These are phyloP conservation scores for Naganishia onofrii DNA, from an alignment of 768 basidiomycete species.

Conservation along the genomic window DNA sequence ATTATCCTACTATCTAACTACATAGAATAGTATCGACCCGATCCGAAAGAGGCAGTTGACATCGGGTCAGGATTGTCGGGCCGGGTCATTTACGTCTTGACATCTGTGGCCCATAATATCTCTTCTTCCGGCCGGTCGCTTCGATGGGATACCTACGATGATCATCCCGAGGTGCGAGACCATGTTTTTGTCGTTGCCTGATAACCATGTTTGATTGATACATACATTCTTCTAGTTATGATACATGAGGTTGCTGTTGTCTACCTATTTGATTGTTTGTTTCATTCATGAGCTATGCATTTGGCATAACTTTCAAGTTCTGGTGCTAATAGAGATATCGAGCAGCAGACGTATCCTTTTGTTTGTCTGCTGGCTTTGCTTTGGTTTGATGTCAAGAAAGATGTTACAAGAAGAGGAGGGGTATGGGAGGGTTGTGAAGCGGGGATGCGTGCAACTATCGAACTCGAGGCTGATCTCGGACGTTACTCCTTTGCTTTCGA, in stretches of 20 bases:
- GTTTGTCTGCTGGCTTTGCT: background rate
- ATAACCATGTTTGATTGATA: background rate
- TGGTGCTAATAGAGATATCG: background rate
- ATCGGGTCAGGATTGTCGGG: background rate
- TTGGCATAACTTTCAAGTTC: background rate
- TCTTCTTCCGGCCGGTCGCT: too few relatives aligned
- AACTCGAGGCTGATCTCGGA: background rate
- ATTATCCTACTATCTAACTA: too few relatives aligned
- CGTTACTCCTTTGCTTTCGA: slow-evolving; percentile 20
- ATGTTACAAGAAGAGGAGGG: background rate
- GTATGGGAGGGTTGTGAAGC: background rate
- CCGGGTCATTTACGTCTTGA: background rate
- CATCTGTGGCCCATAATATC: too few relatives aligned
- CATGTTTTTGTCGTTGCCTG: background rate
- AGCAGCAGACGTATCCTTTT: background rate
- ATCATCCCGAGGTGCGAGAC: too few relatives aligned
- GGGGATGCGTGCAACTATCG: background rate
- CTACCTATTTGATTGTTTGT: background rate
- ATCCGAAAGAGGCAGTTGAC: background rate
- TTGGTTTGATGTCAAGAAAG: background rate
- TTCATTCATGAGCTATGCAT: slow-evolving; percentile 1
- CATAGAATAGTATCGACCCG: too few relatives aligned
- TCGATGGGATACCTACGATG: too few relatives aligned
- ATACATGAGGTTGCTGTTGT: slow-evolving; percentile 7
- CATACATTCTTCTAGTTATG: slow-evolving; percentile 5